Evolutionary conservation across 1,139 yeast genomes (phyloP), one percentile per base, ranked within the genome.

Genomic region (Magnusiomyces paraingens): DNA sequence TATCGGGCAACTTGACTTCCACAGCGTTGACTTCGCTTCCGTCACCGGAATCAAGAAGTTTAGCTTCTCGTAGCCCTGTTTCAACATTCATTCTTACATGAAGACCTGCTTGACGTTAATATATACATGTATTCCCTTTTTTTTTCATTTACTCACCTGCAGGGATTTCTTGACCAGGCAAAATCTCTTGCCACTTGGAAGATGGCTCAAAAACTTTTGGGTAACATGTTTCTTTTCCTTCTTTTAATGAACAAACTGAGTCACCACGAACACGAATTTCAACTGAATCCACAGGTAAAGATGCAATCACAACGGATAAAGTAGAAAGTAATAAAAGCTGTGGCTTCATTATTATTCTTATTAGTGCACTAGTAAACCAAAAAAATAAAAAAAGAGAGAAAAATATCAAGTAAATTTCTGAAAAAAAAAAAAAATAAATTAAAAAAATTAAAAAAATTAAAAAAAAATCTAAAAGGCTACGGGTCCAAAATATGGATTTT

Each of bases 21-120:
- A 95, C 96, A 65, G 84, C 87, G 64, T 76, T 80, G 43, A 71
- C 67, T 29, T 84, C 82, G 0, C 90, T 84, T 26, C 84, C 89
- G 54, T 86, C 71, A 66, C 88, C 79, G 3, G 41, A 15, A 14
- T 53, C 55, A 2, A 56, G 65, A 10, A 84, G 55, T 59, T 80
- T 85, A 1, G 95, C 96, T 65, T 84, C 87, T 64, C 76, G 80
- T 43, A 71, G 67, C 29, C 84, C 82, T 0, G 90, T 84, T 29
- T 84, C 89, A 54, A 86, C 71, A 66, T 88, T 79, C 63, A 85
- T 65, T 63, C 88, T 73, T 47, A 86, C 82, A 68, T 89, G 95
- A 47, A 89, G 71, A 0, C 96, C 96, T 17, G 78, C 78, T 0
- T 20, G 32, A 4, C 32, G 8, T 26, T 8, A 26, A 26, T 26